Evolutionary conservation across 2,329 filamentous ascomycete genomes (phyloP), one percentile per base, ranked within the genome.

Genomic region (Arthrobotrys pseudoclavata): DNA sequence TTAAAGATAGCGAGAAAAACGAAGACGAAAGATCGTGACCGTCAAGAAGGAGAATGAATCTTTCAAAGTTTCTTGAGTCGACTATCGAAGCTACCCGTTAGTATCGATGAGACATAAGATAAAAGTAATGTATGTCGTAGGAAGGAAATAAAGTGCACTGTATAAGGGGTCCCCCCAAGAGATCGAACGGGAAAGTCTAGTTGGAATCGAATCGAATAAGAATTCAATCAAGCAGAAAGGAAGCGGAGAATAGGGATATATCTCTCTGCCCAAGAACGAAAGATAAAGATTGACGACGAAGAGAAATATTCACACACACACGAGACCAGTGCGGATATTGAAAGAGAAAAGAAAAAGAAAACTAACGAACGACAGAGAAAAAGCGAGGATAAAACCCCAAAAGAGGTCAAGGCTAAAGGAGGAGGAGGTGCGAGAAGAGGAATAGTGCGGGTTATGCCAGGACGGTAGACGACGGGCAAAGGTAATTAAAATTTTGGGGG

Each of bases 151-250:
- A 66, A 69, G 55, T 45, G 42, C 37, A 40, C 12, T 60, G 34
- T 60, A 76, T 63, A 69, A 69, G 63, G 57, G 57, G 77, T 77
- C 61, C 60, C 66, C 69, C 71, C 66, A 79, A 80, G 80, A 81
- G 76, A 80, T 80, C 79, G 78, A 76, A 68, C 31, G 62, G 48
- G 40, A 60, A 62, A 63, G 34, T 78, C 61, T 61, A 48, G 67
- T 48, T 63, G 60, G 50, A 68, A 60, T 55, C 53, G 74, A 72
- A 78, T 72, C 68, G 74, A 71, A 72, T 20, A 61, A 55, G 52
- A 69, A 78, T 62, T 37, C 67, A 71, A 70, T 50, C 52, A 63
- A 69, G 29, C 52, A 67, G 69, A 74, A 62, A 69, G 26, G 24
- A 74, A 60, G 26, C 34, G 26, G 47, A 53, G 45, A 63, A 61